Percentiles rank a stretch among this genome's conserved stretches.
Evolutionary conservation across 306 rosid species (phyloP).

Genomic region (Sechiopsis laciniata): DNA sequence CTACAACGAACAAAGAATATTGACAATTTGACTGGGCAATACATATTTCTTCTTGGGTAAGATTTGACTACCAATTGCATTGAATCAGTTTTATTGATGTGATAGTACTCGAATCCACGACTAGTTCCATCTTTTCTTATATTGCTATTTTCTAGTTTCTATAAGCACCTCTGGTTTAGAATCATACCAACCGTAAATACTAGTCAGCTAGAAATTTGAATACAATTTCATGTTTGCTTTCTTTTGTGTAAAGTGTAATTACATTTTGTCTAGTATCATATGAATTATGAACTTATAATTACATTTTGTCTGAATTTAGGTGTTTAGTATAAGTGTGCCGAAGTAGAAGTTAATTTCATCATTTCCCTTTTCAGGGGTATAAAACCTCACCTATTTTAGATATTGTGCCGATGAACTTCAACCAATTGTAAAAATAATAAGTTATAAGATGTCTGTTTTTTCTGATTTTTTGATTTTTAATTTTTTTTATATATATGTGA

Average conservation of each 20-base stretch:
- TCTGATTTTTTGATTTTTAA: no score
- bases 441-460: not conserved
- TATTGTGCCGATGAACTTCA: not conserved
- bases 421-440: not conserved
- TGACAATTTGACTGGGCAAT: constrained; percentile 93
- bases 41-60: constrained; percentile 83
- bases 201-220: no score
- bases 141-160: not conserved
- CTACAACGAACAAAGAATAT: constrained; percentile 85
- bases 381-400: not conserved
- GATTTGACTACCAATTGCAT: constrained; percentile 16
- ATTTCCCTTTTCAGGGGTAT: not conserved
- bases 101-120: not conserved
- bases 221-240: no score
- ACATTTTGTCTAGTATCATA: no score
- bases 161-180: not conserved
- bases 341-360: not conserved
- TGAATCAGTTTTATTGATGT: not conserved
- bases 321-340: not conserved
- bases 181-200: no score
- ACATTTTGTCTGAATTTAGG: not conserved
- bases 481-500: no score
- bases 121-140: not conserved
- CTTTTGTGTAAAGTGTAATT: no score
- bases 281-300: no score